Conservation (phyloP, 1,139 yeast species). For the Candida smagusa region DNA sequence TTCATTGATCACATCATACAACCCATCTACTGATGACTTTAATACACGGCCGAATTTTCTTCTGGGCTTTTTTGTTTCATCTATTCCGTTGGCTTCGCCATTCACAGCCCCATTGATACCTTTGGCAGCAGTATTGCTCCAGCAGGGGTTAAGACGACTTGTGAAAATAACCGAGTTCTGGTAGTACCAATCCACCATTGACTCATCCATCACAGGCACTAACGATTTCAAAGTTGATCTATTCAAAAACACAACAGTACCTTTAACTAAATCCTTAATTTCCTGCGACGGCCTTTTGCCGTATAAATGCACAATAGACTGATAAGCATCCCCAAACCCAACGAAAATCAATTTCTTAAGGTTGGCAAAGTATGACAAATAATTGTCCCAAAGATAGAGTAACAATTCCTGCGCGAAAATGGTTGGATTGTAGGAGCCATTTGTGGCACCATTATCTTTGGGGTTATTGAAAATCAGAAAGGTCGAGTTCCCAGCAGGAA, state of each 20-base stretch:
- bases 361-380: constrained; percentile 66
- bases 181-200: constrained; percentile 88
- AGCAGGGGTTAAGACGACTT: constrained; percentile 68
- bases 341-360: constrained; percentile 72
- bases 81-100: constrained; percentile 17
- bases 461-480: constrained; percentile 7
- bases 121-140: constrained; percentile 47
- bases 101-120: constrained; percentile 27
- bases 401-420: constrained; percentile 74
- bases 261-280: constrained; percentile 61
- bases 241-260: constrained; percentile 70
- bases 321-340: constrained; percentile 88
- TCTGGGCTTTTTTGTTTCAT: constrained; percentile 65
- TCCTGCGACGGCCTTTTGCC: constrained; percentile 70
- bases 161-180: constrained; percentile 83
- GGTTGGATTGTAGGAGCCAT: constrained; percentile 50
- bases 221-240: constrained; percentile 67
- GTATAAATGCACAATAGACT: constrained; percentile 79
- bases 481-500: constrained; percentile 17
- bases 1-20: constrained; percentile 76
- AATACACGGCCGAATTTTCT: constrained; percentile 88
- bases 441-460: constrained; percentile 11
- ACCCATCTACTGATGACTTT: constrained; percentile 66
- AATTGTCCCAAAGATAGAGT: constrained; percentile 87
- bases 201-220: constrained; percentile 84